These are phyloP conservation scores for Claviceps sorghi DNA, from an alignment of 2,329 filamentous ascomycete species.

Conservation along the genomic window DNA sequence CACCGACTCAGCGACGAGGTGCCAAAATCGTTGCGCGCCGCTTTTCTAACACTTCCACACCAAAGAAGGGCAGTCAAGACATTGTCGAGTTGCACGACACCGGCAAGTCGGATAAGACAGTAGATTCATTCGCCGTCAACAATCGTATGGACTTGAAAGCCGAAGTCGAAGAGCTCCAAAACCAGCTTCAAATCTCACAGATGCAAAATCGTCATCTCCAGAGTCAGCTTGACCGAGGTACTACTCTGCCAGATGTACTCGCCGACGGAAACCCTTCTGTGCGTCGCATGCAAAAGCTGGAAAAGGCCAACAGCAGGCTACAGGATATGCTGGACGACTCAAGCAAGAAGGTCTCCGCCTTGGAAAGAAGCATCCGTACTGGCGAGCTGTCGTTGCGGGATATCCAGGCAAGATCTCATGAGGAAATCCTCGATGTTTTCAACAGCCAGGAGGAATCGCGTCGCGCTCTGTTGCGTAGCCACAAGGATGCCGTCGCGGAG, in stretches of 20 bases:
- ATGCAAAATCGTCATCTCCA: slow-evolving; percentile 93
- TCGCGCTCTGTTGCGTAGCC: slow-evolving; percentile 63
- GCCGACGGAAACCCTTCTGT: slow-evolving; percentile 71
- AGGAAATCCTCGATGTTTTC: slow-evolving; percentile 83
- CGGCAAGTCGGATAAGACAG: slow-evolving; percentile 67
- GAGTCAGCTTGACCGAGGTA: slow-evolving; percentile 62
- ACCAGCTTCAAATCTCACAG: slow-evolving; percentile 81
- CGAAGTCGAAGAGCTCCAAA: slow-evolving; percentile 84
- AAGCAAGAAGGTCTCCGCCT: slow-evolving; percentile 72
- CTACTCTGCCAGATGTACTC: slow-evolving; percentile 45
- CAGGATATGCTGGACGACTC: slow-evolving; percentile 95
- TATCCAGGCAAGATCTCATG: slow-evolving; percentile 82
- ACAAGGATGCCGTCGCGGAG: slow-evolving; percentile 75
- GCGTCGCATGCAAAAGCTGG: slow-evolving; percentile 75
- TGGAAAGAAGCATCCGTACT: slow-evolving; percentile 75
- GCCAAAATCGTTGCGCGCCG: slow-evolving; percentile 38
- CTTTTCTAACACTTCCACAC: slow-evolving; percentile 64
- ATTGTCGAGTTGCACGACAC: slow-evolving; percentile 53
- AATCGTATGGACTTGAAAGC: slow-evolving; percentile 81
- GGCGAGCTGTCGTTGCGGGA: slow-evolving; percentile 83
- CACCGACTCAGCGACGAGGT: slow-evolving; percentile 56
- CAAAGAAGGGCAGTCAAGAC: slow-evolving; percentile 55
- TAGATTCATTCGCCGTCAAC: slow-evolving; percentile 68
- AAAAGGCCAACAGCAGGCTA: slow-evolving; percentile 78
- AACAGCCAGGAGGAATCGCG: slow-evolving; percentile 87